phyloP scores from a whole-genome alignment of 495 filamentous ascomycete genomes.

The Penicillium psychrofluorescens region DNA sequence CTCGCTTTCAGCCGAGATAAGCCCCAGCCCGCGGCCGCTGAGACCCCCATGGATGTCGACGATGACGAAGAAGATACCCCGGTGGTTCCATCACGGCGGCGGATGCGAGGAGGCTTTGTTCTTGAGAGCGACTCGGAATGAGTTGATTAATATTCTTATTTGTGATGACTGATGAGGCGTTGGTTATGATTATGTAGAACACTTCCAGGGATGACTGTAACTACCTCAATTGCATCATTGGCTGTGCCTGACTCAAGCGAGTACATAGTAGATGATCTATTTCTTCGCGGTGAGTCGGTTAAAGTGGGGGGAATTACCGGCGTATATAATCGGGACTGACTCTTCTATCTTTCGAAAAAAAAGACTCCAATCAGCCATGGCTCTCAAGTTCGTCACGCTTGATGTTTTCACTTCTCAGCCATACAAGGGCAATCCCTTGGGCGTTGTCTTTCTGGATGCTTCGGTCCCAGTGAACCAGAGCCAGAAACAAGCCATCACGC shows the following conservation, averaged over 20 bases:
- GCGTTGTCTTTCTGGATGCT: conserved; percentile 30
- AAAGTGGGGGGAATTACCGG: too few species aligned
- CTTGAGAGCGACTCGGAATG: conserved; percentile 47
- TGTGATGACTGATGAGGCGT: conserved; percentile 27
- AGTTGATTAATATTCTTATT: conserved; percentile 5
- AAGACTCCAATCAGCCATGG: conserved; percentile 8
- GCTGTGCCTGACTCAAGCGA: too few species aligned
- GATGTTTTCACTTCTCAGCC: conserved; percentile 38
- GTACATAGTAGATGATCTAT: too few species aligned
- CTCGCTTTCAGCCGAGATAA: conserved; percentile 27
- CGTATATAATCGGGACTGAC: too few species aligned
- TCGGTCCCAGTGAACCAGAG: conserved; percentile 19
- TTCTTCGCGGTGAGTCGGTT: too few species aligned
- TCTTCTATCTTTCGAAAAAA: not conserved
- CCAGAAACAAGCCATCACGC: conserved; percentile 49
- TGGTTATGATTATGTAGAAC: conserved; percentile 8
- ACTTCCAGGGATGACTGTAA: not conserved
- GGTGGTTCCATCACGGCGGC: conserved; percentile 23
- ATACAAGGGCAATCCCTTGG: conserved; percentile 33
- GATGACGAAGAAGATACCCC: conserved; percentile 25
- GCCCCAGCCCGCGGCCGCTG: not conserved
- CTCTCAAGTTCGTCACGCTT: conserved; percentile 27
- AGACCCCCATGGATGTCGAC: conserved; percentile 4
- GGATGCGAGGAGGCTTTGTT: conserved; percentile 39
- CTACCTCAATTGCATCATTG: too few species aligned